These are phyloP conservation scores for Cryptococcus sp. DNA, from an alignment of 1,284 basidiomycete genomes.

Conservation along the genomic window DNA sequence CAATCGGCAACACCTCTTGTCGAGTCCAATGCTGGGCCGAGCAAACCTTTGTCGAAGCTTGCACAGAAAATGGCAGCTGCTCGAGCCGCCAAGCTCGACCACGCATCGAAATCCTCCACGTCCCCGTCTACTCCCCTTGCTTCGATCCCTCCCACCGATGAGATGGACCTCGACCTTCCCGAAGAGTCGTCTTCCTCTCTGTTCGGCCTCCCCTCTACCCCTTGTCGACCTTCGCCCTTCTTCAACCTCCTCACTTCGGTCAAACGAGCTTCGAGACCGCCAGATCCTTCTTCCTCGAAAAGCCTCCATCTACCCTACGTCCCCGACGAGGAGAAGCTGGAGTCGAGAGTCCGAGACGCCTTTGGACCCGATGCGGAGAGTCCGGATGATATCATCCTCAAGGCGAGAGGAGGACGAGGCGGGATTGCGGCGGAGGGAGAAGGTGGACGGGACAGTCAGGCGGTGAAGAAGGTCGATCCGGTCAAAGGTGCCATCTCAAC, in stretches of 20 bases:
- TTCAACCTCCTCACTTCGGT: slow-evolving; percentile 40
- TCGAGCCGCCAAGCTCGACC: slow-evolving; percentile 26
- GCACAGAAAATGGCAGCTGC: slow-evolving; percentile 51
- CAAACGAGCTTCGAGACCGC: slow-evolving; percentile 1
- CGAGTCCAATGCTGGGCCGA: slow-evolving; percentile 50
- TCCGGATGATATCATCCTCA: slow-evolving; percentile 52
- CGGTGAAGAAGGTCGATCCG: background rate
- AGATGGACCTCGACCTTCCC: slow-evolving; percentile 11
- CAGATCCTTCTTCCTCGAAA: background rate
- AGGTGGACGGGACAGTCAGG: background rate
- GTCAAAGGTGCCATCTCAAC: background rate
- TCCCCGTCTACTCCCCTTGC: slow-evolving; percentile 1
- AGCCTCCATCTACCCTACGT: slow-evolving; percentile 12
- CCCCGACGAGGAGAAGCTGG: slow-evolving; percentile 18
- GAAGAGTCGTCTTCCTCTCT: slow-evolving; percentile 4
- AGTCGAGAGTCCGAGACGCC: slow-evolving; percentile 27
- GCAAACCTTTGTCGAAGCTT: slow-evolving; percentile 52
- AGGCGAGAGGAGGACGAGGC: slow-evolving; percentile 49
- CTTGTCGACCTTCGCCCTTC: slow-evolving; percentile 28
- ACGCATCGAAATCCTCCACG: slow-evolving; percentile 6
- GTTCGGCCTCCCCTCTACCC: slow-evolving; percentile 5
- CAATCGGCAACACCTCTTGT: slow-evolving; percentile 3
- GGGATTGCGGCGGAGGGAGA: slow-evolving; percentile 25
- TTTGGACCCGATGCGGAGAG: slow-evolving; percentile 43
- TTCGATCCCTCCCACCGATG: slow-evolving; percentile 18